Evolutionary conservation across 495 filamentous ascomycete genomes (phyloP).

Genomic region (Lepraria neglecta): DNA sequence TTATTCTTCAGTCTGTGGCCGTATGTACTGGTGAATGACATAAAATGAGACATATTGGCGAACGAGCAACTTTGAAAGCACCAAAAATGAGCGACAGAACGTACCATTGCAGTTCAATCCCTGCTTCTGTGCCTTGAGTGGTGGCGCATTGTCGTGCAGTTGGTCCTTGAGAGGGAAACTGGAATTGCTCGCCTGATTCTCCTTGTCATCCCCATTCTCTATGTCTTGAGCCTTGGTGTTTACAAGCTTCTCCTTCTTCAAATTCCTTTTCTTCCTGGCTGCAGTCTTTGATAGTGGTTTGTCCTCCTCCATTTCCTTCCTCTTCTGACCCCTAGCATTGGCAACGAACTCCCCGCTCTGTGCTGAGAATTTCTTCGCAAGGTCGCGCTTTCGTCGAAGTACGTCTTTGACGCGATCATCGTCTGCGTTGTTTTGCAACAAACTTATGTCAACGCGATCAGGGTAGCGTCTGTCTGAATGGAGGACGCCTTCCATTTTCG

Average conservation of each 20-base stretch:
- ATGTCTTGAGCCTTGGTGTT: constrained; percentile 26
- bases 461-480: constrained; percentile 53
- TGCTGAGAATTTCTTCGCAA: constrained; percentile 48
- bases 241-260: constrained; percentile 28
- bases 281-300: constrained; percentile 31
- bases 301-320: constrained; percentile 31
- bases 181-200: constrained; percentile 20
- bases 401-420: constrained; percentile 56
- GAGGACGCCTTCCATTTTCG: constrained; percentile 64
- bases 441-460: constrained; percentile 48
- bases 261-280: constrained; percentile 33
- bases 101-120: constrained; percentile 14
- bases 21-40: no score
- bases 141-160: neutral
- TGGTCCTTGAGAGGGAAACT: neutral
- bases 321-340: constrained; percentile 24
- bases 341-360: constrained; percentile 38
- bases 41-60: neutral
- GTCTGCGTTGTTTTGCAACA: constrained; percentile 40
- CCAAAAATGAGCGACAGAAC: neutral
- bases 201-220: constrained; percentile 31
- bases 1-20: constrained; percentile 16
- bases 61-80: accelerated
- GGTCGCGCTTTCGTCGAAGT: constrained; percentile 55
- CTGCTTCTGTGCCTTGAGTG: neutral